Base-by-base conservation (phyloP, 352 stramenopile genomes). In the Globisporangium takayamanum region DNA sequence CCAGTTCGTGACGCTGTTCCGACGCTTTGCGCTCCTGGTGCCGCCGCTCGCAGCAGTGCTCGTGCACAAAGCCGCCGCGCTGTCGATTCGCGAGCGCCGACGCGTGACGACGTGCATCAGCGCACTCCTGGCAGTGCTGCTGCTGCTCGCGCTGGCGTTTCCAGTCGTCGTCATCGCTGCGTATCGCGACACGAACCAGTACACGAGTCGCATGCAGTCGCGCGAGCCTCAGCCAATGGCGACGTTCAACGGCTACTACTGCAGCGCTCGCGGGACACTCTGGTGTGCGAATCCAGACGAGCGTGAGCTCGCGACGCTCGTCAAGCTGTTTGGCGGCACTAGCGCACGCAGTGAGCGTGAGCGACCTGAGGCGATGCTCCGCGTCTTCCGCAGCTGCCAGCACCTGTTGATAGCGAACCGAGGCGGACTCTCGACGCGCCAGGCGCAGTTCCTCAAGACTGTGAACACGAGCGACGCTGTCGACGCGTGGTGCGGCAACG, bases 171-270 rank as follows among this genome's bases (percentile, higher is more conserved):
- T 39, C 20, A 18, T 49, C 14, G 22, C 28, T 2, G 15, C 33
- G n/a, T 22, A 22, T 3, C 7, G 30, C 12, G 39, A 26, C 15
- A 33, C 55, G n/a, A 10, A 25, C 33, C 20, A 39, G 47, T 33
- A 54, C n/a, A 8, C 45, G 6, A 33, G n/a, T 5, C 50, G 26
- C 15, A 3, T 41, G 15, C 22, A 45, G 14, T 30, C 10, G 36
- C 46, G 33, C 50, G 46, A 60, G 15, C 30, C 55, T 11, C 33
- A 49, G 33, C 4, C 25, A 12, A 15, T 45, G 39, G 16, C 33
- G 18, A 22, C 55, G 47, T 60, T 60, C 46, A 60, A 50, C 22
- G 20, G 8, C 20, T 50, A 42, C 46, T 60, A 42, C 55, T 60
- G 55, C 18, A 20, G 11, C 22, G 45, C 36, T 8, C 47, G 55